Evolutionary conservation across 352 stramenopile genomes (phyloP), one percentile per base, ranked within the genome.

Genomic region (Pythium sp.): DNA sequence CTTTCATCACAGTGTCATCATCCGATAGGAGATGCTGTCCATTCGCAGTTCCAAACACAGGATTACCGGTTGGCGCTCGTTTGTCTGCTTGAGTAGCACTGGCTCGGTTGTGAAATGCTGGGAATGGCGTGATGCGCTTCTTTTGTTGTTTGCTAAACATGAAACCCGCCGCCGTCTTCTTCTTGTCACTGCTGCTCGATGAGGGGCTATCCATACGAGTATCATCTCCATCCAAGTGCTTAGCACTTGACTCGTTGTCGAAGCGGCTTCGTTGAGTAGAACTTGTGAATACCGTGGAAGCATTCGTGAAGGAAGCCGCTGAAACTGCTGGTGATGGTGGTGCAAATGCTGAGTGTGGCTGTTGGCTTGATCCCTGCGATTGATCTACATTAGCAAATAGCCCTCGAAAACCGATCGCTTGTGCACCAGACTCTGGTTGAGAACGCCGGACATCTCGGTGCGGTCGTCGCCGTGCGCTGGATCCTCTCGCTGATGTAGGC

Each of bases 1-100:
- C 65, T 22, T 34, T 65, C 65, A 65, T 65, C 57, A 47, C 24
- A 20, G 65, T 34, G 65, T 70, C 57, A 28, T 18, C 34, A 62
- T 7, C 8, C 22, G 47, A 11, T 20, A 26, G 49, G 6, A 22
- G 30, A 2, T 46, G 47, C 30, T 32, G 22, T 7, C 38, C 12
- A 12, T 5, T 30, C 28, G 47, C 6, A 54, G 55, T 24, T 24
- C 36, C 34, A 43, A 69, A 24, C 14, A 26, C 24, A 57, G 38
- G 14, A 57, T 38, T 12, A 11, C 18, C 51, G 5, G n/a, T 6
- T 43, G 26, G 6, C 14, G 62, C 38, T 56, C 41, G 28, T 15
- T 5, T 43, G 54, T 30, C 14, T 55, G 59, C 24, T 24, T 34
- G 36, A 24, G 20, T 49, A 22, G 30, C 28, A 22, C 28, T 55